phyloP scores from a whole-genome alignment of 2,329 filamentous ascomycete species.

The Chrysoporthe deuterocubensis region DNA sequence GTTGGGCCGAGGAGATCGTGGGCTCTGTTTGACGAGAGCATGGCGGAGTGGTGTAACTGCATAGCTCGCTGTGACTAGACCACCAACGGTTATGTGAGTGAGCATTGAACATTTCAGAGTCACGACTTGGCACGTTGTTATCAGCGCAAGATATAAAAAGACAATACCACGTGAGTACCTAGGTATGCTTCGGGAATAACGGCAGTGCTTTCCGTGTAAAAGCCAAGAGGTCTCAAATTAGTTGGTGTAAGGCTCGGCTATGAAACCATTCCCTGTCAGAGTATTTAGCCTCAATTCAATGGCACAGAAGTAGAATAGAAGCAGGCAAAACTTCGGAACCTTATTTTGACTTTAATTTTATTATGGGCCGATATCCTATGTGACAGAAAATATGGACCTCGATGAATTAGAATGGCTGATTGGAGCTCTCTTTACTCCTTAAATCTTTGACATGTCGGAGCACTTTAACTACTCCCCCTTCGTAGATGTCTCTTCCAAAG shows the following conservation, averaged over 20 bases:
- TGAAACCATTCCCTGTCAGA: slow-evolving; percentile 3
- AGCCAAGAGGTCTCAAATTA: slow-evolving; percentile 10
- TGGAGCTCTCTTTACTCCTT: no score
- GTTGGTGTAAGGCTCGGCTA: background rate
- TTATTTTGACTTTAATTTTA: background rate
- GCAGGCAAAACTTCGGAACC: slow-evolving; percentile 23
- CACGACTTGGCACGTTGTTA: background rate
- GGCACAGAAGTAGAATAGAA: background rate
- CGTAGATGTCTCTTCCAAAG: no score
- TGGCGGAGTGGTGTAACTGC: background rate
- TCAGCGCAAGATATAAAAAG: background rate
- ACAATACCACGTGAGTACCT: background rate
- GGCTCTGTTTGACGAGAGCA: slow-evolving; percentile 9
- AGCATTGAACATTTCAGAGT: background rate
- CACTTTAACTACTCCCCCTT: no score
- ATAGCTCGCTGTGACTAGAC: background rate
- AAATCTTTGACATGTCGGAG: no score
- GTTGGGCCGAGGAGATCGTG: slow-evolving; percentile 39
- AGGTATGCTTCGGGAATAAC: slow-evolving; percentile 13
- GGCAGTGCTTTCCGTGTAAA: slow-evolving; percentile 20
- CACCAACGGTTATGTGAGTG: background rate
- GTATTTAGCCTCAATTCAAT: slow-evolving; percentile 26
- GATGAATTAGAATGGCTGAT: no score
- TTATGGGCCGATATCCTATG: background rate
- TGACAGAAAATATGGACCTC: background rate